phyloP scores from a whole-genome alignment of 1,284 basidiomycete genomes.

The Leccinum griseonigrum region DNA sequence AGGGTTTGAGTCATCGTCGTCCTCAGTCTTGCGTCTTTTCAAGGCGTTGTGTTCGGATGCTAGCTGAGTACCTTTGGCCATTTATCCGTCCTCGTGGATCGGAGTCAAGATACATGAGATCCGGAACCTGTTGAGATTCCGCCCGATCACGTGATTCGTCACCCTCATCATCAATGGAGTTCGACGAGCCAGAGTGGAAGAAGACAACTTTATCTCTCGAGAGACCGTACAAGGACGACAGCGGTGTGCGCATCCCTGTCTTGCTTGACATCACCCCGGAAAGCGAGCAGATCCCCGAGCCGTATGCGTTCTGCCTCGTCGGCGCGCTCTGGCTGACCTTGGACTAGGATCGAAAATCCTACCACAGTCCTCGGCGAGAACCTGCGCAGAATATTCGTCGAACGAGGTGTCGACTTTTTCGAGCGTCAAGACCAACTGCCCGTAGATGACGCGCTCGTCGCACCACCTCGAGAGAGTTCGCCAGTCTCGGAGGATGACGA shows the following conservation, averaged over 20 bases:
- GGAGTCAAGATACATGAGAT: slow-evolving; percentile 19
- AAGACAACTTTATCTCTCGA: slow-evolving; percentile 66
- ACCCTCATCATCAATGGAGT: slow-evolving; percentile 8
- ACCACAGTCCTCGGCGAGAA: slow-evolving; percentile 56
- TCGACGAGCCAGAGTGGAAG: slow-evolving; percentile 51
- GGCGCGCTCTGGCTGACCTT: slow-evolving; percentile 17
- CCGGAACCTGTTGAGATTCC: slow-evolving; percentile 3
- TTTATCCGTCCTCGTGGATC: slow-evolving; percentile 31
- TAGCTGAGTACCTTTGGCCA: slow-evolving; percentile 27
- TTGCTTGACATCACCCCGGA: slow-evolving; percentile 69
- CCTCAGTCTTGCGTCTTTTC: slow-evolving; percentile 65
- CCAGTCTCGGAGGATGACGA: slow-evolving; percentile 32
- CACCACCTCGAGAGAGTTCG: slow-evolving; percentile 22
- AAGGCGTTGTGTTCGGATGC: slow-evolving; percentile 29
- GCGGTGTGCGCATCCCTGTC: slow-evolving; percentile 56
- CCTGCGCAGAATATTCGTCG: slow-evolving; percentile 64
- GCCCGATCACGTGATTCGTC: slow-evolving; percentile 27
- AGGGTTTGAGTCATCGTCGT: slow-evolving; percentile 45
- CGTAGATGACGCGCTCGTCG: slow-evolving; percentile 20
- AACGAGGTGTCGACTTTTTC: slow-evolving; percentile 74
- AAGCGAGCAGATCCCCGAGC: slow-evolving; percentile 65
- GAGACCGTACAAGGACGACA: slow-evolving; percentile 74
- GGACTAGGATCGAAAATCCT: slow-evolving; percentile 49
- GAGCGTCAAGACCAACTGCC: slow-evolving; percentile 46
- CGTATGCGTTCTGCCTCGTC: slow-evolving; percentile 43